A percentile compares a stretch with the other conserved stretches of the same genome.
Conservation (phyloP, 225 moss, liverwort and hornwort genomes). For the Physcomitrellopsis africana region DNA sequence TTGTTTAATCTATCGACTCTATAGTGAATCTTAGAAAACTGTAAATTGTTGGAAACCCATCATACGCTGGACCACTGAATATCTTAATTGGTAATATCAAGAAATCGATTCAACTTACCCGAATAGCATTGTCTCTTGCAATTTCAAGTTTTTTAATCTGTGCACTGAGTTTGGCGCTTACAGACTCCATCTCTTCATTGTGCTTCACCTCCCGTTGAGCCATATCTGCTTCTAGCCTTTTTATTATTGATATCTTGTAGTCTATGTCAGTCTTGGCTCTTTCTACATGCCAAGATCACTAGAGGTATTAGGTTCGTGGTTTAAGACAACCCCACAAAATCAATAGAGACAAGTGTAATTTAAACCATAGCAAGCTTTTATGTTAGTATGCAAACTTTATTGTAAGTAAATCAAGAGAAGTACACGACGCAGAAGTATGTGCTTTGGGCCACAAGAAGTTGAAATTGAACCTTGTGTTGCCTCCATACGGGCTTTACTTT, state of each 20-base stretch:
- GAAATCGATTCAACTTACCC: constrained; percentile 10
- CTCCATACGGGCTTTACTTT: constrained; percentile 34
- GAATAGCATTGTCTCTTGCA: constrained; percentile 29
- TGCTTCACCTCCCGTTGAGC: constrained; percentile 36
- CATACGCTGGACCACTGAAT: no score
- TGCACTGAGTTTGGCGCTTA: constrained; percentile 4
- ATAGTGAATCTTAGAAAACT: no score
- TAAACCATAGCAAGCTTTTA: neutral
- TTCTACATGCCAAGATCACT: constrained; percentile 23
- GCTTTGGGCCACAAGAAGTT: neutral
- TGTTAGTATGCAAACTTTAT: neutral
- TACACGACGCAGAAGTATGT: neutral
- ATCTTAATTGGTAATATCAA: no score
- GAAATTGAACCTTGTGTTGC: constrained; percentile 42
- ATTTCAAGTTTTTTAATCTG: constrained; percentile 37
- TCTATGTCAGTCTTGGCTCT: constrained; percentile 39
- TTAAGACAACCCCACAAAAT: neutral
- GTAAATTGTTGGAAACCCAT: no score
- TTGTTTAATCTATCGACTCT: no score
- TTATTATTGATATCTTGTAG: constrained; percentile 49
- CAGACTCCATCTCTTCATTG: constrained; percentile 34
- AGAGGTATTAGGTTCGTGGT: neutral
- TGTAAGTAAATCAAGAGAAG: neutral
- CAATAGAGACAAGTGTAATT: neutral
- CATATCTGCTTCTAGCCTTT: constrained; percentile 46